Evolutionary conservation across 2,329 filamentous ascomycete species (phyloP), one percentile per base, ranked within the genome.

Genomic region (Pleurostoma richardsiae): DNA sequence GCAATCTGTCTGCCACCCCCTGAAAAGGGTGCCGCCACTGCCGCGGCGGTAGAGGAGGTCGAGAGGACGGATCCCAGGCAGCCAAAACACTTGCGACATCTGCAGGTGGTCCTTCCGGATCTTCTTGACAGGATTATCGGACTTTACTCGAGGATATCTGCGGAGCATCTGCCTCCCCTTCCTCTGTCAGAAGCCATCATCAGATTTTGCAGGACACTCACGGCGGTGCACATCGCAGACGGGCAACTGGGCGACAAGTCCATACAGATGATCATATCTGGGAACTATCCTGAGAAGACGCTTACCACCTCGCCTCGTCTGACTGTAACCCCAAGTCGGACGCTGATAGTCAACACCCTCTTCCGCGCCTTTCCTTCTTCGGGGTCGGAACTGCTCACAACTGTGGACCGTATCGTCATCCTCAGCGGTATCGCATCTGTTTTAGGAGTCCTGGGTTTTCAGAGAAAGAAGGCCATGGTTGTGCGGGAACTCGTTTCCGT

Each of bases 401-500:
- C 86, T 4, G 82, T 83, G 7, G 91, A 96, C 64, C 79, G 87
- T 27, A 82, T 88, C 8, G 82, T 86, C 7, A 85, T 96, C 33
- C 73, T 96, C 11, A 85, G 90, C 54, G 92, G 90, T 10, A 90
- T 97, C 54, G 86, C 90, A 6, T 83, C 87, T n/a, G 82, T 95
- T n/a, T 72, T 96, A 7, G 86, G 89, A 0, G 75, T 81, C 5
- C 68, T 99, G 6, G 89, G 88, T 1, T 80, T 92, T 50, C 82
- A 90, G 49, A 80, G 94, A 48, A 97, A 96, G 68, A 95, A 95
- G 65, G 90, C 88, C 4, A 86, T 97, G 69, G 82, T 96, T 1
- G 78, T 96, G 57, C 85, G 88, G 56, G 90, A 96, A 59, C 76
- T 97, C 43, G 78, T 99, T 6, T 85, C 84, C 4, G 83, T 90